Conservation (phyloP, 345 rosid genomes). For the Syzygium grande region DNA sequence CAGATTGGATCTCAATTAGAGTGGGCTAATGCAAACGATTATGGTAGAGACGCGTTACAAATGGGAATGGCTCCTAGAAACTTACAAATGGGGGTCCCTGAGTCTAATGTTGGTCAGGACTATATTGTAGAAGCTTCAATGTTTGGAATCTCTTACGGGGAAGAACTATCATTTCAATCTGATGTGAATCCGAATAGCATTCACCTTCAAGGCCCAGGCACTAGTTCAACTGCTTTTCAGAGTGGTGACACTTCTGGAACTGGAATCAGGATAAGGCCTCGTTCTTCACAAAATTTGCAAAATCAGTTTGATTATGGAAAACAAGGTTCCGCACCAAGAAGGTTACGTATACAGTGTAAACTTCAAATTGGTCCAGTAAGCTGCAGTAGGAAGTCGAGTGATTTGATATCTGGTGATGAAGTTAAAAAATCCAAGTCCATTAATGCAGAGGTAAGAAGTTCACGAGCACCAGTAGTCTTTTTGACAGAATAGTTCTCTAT, state of each 20-base stretch:
- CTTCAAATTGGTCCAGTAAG: conserved; percentile 8
- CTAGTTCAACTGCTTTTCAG: neutral
- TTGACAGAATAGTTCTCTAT: neutral
- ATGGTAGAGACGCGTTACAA: neutral
- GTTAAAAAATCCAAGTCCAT: conserved; percentile 9
- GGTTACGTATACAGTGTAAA: conserved; percentile 36
- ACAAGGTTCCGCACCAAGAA: conserved; percentile 56
- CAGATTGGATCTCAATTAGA: neutral
- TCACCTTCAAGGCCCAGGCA: neutral
- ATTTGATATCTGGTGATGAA: conserved; percentile 3
- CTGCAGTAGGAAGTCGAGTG: neutral
- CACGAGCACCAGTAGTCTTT: neutral
- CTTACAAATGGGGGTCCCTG: neutral
- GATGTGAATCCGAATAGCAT: conserved; percentile 3
- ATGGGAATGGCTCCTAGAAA: neutral
- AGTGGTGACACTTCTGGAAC: conserved; percentile 9
- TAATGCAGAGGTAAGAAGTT: conserved; percentile 4
- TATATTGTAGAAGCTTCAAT: neutral
- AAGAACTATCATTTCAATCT: conserved; percentile 4
- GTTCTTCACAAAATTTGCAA: conserved; percentile 13
- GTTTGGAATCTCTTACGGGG: neutral
- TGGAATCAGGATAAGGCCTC: conserved; percentile 41
- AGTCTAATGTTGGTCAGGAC: neutral
- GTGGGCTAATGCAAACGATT: neutral
- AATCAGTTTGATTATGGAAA: neutral